These are phyloP conservation scores for Truncatella angustata DNA, from an alignment of 2,329 filamentous ascomycete genomes.

Conservation along the genomic window DNA sequence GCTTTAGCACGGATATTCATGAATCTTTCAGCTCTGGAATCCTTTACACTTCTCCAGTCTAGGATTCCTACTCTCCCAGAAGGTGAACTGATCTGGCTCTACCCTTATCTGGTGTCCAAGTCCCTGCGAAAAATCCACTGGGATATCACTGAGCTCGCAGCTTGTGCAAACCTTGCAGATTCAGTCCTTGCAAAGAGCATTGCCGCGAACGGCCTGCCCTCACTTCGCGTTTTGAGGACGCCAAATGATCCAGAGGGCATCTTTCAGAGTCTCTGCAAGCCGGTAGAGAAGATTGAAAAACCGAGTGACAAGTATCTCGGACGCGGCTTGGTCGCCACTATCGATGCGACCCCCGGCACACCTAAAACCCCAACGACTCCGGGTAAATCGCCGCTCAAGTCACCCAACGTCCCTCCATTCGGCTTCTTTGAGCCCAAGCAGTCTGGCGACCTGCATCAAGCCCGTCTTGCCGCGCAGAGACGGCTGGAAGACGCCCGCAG, in stretches of 20 bases:
- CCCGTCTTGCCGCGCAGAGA: conserved; percentile 63
- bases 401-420: background rate
- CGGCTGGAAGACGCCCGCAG: conserved; percentile 59
- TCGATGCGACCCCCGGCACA: conserved; percentile 18
- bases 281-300: conserved; percentile 53
- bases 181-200: conserved; percentile 65
- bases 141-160: conserved; percentile 57
- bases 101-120: conserved; percentile 59
- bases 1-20: conserved; percentile 59
- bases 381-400: conserved; percentile 18
- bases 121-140: conserved; percentile 58
- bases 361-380: conserved; percentile 35
- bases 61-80: conserved; percentile 53
- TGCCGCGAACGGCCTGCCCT: conserved; percentile 59
- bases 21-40: conserved; percentile 46
- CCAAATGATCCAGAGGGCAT: conserved; percentile 69
- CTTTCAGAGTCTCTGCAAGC: conserved; percentile 68
- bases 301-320: conserved; percentile 46
- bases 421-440: conserved; percentile 18
- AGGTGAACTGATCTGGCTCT: conserved; percentile 58
- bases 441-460: conserved; percentile 45
- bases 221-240: conserved; percentile 56
- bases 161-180: conserved; percentile 50
- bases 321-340: conserved; percentile 24
- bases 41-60: conserved; percentile 54